These are phyloP conservation scores for Cryphonectria japonica DNA, from an alignment of 2,329 filamentous ascomycete genomes.

Conservation along the genomic window DNA sequence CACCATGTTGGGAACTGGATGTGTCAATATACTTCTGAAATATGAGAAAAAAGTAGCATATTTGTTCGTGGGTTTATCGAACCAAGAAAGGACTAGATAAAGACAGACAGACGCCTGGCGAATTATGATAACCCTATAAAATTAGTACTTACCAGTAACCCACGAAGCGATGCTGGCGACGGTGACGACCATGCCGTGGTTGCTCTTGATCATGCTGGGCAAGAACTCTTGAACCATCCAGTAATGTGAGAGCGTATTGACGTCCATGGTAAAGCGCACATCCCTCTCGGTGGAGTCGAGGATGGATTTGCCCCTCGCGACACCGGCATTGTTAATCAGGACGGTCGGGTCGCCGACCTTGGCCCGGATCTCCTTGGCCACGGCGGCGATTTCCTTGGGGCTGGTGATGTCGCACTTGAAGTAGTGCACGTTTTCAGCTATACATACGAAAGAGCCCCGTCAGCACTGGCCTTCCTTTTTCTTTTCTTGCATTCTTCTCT, in stretches of 20 bases:
- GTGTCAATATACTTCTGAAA: too few relatives aligned
- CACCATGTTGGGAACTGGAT: conserved; percentile 59
- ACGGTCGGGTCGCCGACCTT: conserved; percentile 68
- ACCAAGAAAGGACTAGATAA: too few relatives aligned
- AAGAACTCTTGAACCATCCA: conserved; percentile 70
- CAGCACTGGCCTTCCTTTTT: not conserved
- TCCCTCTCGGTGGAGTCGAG: conserved; percentile 60
- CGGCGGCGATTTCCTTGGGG: conserved; percentile 53
- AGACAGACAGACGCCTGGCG: not conserved
- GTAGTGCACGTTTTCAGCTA: conserved; percentile 61
- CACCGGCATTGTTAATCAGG: conserved; percentile 74
- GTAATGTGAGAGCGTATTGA: conserved; percentile 72
- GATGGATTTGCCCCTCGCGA: conserved; percentile 64
- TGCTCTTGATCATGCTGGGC: conserved; percentile 62
- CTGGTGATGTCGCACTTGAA: conserved; percentile 73
- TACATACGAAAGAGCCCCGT: not conserved
- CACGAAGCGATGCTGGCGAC: conserved; percentile 68
- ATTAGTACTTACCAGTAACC: conserved; percentile 43
- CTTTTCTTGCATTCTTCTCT: too few relatives aligned
- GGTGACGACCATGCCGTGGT: conserved; percentile 76
- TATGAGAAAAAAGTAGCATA: too few relatives aligned
- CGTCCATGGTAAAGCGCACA: conserved; percentile 69
- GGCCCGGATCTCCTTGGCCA: conserved; percentile 56
- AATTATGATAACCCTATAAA: not conserved
- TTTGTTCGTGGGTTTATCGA: too few relatives aligned